Base-by-base conservation (phyloP, 345 rosid species). In the Rhodamnia argentea region DNA sequence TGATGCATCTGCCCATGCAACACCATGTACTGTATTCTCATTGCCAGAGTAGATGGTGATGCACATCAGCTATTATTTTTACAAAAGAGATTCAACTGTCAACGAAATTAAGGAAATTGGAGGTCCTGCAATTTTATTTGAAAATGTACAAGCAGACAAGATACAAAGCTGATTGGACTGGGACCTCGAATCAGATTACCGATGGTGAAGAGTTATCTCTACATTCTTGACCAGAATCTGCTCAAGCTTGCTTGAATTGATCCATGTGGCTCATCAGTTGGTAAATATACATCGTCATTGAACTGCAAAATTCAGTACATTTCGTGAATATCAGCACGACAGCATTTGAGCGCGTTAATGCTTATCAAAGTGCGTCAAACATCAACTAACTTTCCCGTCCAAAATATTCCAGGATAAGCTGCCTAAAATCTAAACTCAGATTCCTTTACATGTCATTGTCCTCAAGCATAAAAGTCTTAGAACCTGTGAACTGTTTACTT, bases 201-300 rank as follows among this genome's bases (percentile, higher is more conserved):
- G 50, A 32, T 16, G 37, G 57, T 37, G 50, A 52, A 13, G 83
- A 56, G 10, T 27, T 64, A 62, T 83, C 56, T 86, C 88, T 92
- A 96, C 92, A 96, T 90, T 92, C 91, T 97, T 10, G 98, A 94
- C 89, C 92, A 87, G 90, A 91, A 83, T 42, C 96, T 94, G 91
- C 94, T 92, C 88, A 97, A 54, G 84, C 91, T 94, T 82, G 99
- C 99, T 92, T 97, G 92, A 47, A 96, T 97, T 23, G 99, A 89
- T 89, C 99, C 99, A 84, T 97, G 98, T 16, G 99, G 99, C 87
- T 97, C 99, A 62, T 93, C 98, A 0, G 98, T 96, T 32, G 98
- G 99, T 52, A 92, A 86, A 89, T 91, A 97, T 26, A 95, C 98
- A 85, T 97, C 99, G 85, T 97, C 94, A 29, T 92, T 84, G 85